Base-by-base conservation (phyloP, 2,329 filamentous ascomycete species). In the Penicillium sp. region DNA sequence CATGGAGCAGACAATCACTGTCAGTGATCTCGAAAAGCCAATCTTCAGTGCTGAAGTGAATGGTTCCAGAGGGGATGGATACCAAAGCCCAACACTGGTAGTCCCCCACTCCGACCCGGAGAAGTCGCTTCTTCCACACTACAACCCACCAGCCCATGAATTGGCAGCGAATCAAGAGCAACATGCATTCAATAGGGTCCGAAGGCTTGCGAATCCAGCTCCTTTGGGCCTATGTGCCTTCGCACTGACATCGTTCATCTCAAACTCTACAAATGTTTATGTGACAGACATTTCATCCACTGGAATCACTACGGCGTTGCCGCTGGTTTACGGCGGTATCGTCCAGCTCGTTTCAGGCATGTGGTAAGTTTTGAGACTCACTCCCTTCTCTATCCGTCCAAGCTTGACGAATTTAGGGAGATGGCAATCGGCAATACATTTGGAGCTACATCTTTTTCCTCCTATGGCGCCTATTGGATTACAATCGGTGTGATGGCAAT, bases 401-500 rank as follows among this genome's bases (percentile, higher is more conserved):
- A 29, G 27, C 2, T 29, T 47, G 33, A 53, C 16, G 5, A 31
- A 31, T 13, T 1, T 24, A 65, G 63, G 63, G 63, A 65, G 58
- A 61, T 65, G 57, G 58, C 58, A 0, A 37, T 60, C 10, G 63
- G 63, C 19, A 65, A 65, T 33, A 64, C 63, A 8, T 65, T 65
- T 14, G 56, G 60, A n/a, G 63, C 63, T 5, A 65, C 63, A 7
- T 58, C 63, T 1, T 65, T 65, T 35, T 60, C 54, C 16, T 66
- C 63, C 0, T 66, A 59, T 35, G 63, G 62, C 14, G 62, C 60
- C 21, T 64, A 61, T 35, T 66, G 63, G 63, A 61, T 66, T 5
- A 58, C 60, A 3, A 62, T 56, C 26, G 57, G 50, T 7, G 26
- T 63, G 13, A 57, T 64, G 3, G 63, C 62, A 6, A 53, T 53